Evolutionary conservation across 768 basidiomycete species (phyloP).

Genomic region (Lactifluus piperatus): DNA sequence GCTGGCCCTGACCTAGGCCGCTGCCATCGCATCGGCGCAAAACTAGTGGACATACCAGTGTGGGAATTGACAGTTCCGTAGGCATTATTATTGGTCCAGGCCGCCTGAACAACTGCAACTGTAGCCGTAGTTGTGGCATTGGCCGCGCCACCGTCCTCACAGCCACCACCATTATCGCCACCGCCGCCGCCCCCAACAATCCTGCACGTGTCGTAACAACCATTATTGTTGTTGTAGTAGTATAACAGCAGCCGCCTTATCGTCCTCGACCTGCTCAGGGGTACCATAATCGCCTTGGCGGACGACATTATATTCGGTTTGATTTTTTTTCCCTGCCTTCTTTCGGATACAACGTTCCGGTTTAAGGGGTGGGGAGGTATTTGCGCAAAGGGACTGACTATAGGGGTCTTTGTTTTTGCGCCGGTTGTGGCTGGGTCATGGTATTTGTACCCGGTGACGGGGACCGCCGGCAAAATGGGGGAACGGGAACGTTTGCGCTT

Average conservation of each 20-base stretch:
- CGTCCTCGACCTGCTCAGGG: neutral
- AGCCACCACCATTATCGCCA: neutral
- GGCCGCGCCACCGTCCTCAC: too few relatives aligned
- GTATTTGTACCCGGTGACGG: slow-evolving; percentile 1
- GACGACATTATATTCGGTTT: too few relatives aligned
- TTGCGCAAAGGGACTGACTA: neutral
- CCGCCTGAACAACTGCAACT: too few relatives aligned
- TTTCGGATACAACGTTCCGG: too few relatives aligned
- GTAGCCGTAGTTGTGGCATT: neutral
- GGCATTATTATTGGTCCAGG: too few relatives aligned
- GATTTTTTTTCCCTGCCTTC: too few relatives aligned
- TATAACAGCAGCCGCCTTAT: neutral
- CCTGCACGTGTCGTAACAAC: neutral
- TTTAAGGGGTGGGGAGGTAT: too few relatives aligned
- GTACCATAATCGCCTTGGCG: neutral
- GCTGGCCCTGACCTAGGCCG: neutral
- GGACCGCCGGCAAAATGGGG: too few relatives aligned
- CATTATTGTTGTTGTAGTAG: neutral
- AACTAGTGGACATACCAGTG: neutral
- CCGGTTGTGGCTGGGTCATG: neutral
- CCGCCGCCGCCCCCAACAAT: neutral
- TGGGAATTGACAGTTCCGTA: neutral
- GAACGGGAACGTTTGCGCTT: too few relatives aligned
- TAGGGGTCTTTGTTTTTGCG: neutral
- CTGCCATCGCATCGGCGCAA: neutral